Percentiles rank a stretch among this genome's conserved stretches.
Conservation (phyloP, 192 early-diverging fungal genomes). For the Backusella luteola region DNA sequence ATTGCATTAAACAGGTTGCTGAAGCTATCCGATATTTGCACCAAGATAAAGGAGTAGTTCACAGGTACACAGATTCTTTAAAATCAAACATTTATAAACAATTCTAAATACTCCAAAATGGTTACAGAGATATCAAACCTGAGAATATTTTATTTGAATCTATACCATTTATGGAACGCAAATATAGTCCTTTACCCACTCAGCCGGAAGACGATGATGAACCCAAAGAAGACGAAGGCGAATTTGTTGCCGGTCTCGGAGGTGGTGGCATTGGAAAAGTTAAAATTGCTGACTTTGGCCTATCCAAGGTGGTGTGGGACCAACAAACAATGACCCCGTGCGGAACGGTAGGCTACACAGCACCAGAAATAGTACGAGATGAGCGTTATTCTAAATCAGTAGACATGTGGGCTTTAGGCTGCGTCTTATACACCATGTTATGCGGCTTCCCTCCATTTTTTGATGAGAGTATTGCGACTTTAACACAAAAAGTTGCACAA, state of each 20-base stretch:
- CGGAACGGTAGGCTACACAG: slow-evolving; percentile 91
- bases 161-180: slow-evolving; percentile 55
- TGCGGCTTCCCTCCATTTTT: slow-evolving; percentile 83
- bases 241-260: slow-evolving; percentile 70
- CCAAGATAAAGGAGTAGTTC: slow-evolving; percentile 73
- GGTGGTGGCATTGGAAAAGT: slow-evolving; percentile 83
- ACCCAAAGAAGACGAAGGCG: slow-evolving; percentile 72
- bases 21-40: slow-evolving; percentile 84
- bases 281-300: slow-evolving; percentile 89
- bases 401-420: slow-evolving; percentile 86
- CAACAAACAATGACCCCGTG: slow-evolving; percentile 87
- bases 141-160: slow-evolving; percentile 85
- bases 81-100: neutral
- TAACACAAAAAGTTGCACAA: slow-evolving; percentile 83
- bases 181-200: slow-evolving; percentile 31
- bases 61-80: slow-evolving; percentile 37
- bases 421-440: slow-evolving; percentile 79
- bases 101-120: slow-evolving; percentile 14
- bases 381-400: slow-evolving; percentile 79
- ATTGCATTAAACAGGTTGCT: slow-evolving; percentile 84
- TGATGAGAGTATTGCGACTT: slow-evolving; percentile 71
- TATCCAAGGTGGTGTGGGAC: slow-evolving; percentile 85
- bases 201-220: slow-evolving; percentile 57
- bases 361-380: slow-evolving; percentile 87
- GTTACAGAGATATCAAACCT: slow-evolving; percentile 84